Base-by-base conservation (phyloP, 768 basidiomycete species). In the Psilocybe subaeruginosa region DNA sequence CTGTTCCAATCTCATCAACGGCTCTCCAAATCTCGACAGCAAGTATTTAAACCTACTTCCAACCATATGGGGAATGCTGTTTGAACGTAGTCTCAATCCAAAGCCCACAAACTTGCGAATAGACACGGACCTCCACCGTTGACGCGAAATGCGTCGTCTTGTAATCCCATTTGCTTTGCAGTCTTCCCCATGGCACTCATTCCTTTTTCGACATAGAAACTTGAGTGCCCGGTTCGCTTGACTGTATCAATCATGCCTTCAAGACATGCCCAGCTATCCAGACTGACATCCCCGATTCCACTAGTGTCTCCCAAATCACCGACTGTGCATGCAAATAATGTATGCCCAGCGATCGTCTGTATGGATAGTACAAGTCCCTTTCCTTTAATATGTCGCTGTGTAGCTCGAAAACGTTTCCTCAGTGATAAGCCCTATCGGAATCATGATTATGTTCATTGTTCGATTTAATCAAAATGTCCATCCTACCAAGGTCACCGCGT, bases 51-150 rank as follows among this genome's bases (percentile, higher is more conserved):
- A 89, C 91, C 81, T 92, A 89, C 91, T 81, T 92, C 88, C 59
- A 93, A 75, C 91, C 91, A 93, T 65, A 93, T 86, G 3, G 92
- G 92, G 79, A 91, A 93, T 0, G 92, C 92, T 93, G 63, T 27
- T 59, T 57, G 33, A 30, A 56, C 58, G 60, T 56, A 41, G 56
- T 56, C 41, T 64, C 8, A 49, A 55, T 46, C 19, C 12, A 23
- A 12, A 52, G 30, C 37, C 12, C 12, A 16, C 45, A 9, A 30
- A 19, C 39, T 8, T 39, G n/a, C 19, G 11, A 57, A 27, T 46
- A 54, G 30, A 37, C 58, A 79, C 87, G 73, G 64, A 93, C 92
- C 92, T 76, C 92, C 92, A 53, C 92, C 92, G 60, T 85, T 83
- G 47, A 92, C 81, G 31, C 83, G 77, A 64, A 82, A 78, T 16